These are phyloP conservation scores for Suillus brevipes DNA, from an alignment of 768 basidiomycete genomes.

Conservation along the genomic window DNA sequence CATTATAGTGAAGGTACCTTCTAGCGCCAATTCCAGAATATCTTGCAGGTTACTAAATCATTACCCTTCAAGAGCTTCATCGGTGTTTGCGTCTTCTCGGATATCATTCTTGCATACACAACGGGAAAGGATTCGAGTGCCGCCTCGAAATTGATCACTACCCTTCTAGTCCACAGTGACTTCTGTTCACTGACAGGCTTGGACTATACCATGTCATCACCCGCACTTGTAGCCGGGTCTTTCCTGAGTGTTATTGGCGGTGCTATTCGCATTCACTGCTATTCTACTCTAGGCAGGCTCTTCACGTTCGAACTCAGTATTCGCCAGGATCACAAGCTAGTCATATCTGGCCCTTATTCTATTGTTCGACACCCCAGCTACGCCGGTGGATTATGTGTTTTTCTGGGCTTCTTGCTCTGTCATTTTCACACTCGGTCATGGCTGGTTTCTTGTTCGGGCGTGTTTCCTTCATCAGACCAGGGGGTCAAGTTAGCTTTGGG, in stretches of 20 bases:
- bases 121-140: not conserved
- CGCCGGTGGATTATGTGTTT: conserved; percentile 7
- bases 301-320: conserved; percentile 45
- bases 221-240: conserved; percentile 20
- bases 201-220: not conserved
- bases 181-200: not conserved
- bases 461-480: conserved; percentile 3
- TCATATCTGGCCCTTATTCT: conserved; percentile 41
- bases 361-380: conserved; percentile 40
- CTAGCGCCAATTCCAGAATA: not conserved
- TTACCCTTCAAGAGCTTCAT: not conserved
- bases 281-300: conserved; percentile 33
- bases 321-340: conserved; percentile 34
- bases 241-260: conserved; percentile 24
- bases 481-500: not conserved
- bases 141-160: not conserved
- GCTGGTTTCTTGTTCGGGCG: conserved; percentile 9
- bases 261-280: conserved; percentile 35
- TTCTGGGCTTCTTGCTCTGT: conserved; percentile 7
- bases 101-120: not conserved
- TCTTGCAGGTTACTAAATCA: not conserved
- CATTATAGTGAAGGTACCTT: not conserved
- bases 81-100: conserved; percentile 1
- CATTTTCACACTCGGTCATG: conserved; percentile 11
- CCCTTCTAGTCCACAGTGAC: conserved; percentile 3